Evolutionary conservation across 345 rosid species (phyloP), one percentile per base, ranked within the genome.

Genomic region (Sisymbrium altissimum): DNA sequence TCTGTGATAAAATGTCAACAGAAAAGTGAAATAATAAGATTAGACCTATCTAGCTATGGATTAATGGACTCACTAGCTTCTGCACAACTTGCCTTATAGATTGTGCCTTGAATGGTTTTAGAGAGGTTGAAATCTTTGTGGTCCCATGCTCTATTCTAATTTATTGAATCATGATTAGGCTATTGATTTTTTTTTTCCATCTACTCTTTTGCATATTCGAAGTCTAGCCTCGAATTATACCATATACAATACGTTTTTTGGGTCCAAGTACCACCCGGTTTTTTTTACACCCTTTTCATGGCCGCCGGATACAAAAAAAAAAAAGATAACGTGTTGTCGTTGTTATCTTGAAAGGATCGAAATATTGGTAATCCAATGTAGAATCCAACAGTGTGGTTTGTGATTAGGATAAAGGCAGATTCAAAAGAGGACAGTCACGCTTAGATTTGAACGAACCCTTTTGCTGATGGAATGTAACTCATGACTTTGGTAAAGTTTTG

Each of bases 31-130:
- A 50, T 3, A 32, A 5, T 40, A 52, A 10, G 33, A 68, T 43
- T 75, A 68, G 39, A 52, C 41, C 70, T 61, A 75, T 32, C 23
- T 46, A 68, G 64, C 74, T 75, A 50, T 11, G 54, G 29, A 19
- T 54, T 75, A 61, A 53, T 61, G 74, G 70, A 33, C 33, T 68
- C 60, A 23, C 43, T 53, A 69, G 67, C 79, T 43, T 68, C 49
- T 61, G 17, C 38, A 25, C 79, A 61, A 75, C 70, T 75, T 75
- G 74, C 33, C 56, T 60, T 68, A n/a, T n/a, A 68, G 69, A 61
- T 45, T 68, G 49, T 53, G 64, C 40, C 68, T 53, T 75, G 32
- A 23, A 21, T 52, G 68, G 68, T 53, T 68, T 60, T n/a, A 21
- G 53, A 62, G 57, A 33, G 17, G 49, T 68, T 75, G 64, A 61